phyloP scores from a whole-genome alignment of 176 grass and related monocot genomes.

The Juncus effusus region DNA sequence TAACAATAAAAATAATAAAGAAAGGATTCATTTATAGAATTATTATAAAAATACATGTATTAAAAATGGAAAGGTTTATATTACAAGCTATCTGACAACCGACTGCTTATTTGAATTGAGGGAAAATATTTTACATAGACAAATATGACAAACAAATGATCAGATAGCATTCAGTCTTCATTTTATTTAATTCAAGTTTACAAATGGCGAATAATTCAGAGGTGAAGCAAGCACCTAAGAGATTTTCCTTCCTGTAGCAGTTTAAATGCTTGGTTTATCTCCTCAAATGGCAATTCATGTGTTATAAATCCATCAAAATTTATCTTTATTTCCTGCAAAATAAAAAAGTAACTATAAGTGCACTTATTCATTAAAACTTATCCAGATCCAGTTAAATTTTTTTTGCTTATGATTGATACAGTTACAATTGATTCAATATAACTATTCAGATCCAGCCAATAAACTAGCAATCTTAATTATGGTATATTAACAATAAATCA shows the following conservation, averaged over 20 bases:
- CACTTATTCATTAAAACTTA: neutral
- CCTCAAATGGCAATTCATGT: constrained; percentile 73
- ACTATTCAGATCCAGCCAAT: neutral
- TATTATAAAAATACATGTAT: neutral
- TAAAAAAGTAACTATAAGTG: neutral
- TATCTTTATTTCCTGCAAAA: constrained; percentile 50
- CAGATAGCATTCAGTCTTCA: neutral
- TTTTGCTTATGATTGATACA: no score
- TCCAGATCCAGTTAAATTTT: no score
- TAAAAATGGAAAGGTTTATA: constrained; percentile 10
- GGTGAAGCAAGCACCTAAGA: constrained; percentile 62
- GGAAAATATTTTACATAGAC: neutral
- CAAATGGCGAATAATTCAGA: constrained; percentile 20
- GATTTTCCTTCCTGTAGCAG: constrained; percentile 67
- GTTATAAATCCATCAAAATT: constrained; percentile 88
- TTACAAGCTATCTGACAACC: neutral
- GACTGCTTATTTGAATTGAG: no score
- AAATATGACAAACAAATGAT: constrained; percentile 1
- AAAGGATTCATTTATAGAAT: no score
- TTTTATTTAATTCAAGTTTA: neutral
- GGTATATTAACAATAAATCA: neutral
- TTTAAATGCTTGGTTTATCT: constrained; percentile 69
- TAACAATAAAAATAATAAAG: no score
- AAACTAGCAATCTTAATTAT: neutral
- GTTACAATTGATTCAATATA: neutral